Evolutionary conservation across 768 basidiomycete genomes (phyloP).

Genomic region (Asterophora lycoperdoides): DNA sequence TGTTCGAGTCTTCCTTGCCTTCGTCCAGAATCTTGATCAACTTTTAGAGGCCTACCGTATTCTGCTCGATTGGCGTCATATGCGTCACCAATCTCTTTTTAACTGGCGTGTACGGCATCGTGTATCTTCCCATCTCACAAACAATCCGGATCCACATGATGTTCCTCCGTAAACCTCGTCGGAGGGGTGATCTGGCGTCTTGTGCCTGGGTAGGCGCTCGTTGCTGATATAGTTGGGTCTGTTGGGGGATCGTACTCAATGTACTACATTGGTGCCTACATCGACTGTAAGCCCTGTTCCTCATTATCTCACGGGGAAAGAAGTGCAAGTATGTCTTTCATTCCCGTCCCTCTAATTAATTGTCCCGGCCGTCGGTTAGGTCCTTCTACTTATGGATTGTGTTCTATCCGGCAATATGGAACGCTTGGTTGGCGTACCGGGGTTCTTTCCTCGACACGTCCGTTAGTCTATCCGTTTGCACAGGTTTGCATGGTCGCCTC

Average conservation of each 20-base stretch:
- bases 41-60: constrained; percentile 36
- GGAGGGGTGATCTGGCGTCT: no score
- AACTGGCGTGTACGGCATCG: constrained; percentile 48
- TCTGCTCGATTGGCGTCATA: constrained; percentile 42
- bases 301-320: constrained; percentile 24
- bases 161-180: constrained; percentile 26
- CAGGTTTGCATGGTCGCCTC: constrained; percentile 33
- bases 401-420: constrained; percentile 38
- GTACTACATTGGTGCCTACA: constrained; percentile 43
- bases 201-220: constrained; percentile 37
- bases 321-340: constrained; percentile 26
- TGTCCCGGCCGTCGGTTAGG: constrained; percentile 16
- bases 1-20: neutral
- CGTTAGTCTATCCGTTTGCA: constrained; percentile 26
- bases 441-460: constrained; percentile 41
- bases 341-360: neutral
- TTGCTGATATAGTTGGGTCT: constrained; percentile 37
- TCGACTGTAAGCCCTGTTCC: constrained; percentile 20
- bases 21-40: neutral
- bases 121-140: no score
- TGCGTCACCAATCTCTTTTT: constrained; percentile 32
- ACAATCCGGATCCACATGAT: no score
- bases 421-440: constrained; percentile 43
- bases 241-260: constrained; percentile 36
- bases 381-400: constrained; percentile 37